Evolutionary conservation across 306 rosid species (phyloP).

Genomic region (Rosa persica): DNA sequence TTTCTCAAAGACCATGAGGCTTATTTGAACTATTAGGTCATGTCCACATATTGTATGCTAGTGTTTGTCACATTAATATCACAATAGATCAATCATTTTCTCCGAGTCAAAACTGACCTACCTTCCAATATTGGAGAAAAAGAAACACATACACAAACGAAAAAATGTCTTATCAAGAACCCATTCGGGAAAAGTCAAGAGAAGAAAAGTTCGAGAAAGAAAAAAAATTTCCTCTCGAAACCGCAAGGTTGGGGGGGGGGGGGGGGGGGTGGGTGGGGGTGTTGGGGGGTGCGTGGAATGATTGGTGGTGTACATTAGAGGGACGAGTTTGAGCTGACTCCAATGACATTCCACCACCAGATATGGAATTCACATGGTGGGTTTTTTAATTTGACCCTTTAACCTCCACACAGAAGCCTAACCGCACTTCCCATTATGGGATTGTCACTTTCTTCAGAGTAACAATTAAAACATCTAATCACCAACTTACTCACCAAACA

Average conservation of each 20-base stretch:
- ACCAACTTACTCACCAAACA: slow-evolving; percentile 20
- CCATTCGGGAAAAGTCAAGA: slow-evolving; percentile 12
- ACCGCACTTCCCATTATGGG: slow-evolving; percentile 52
- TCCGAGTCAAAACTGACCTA: slow-evolving; percentile 48
- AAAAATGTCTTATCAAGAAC: slow-evolving; percentile 31
- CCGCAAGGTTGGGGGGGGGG: slow-evolving; percentile 21
- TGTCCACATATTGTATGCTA: slow-evolving; percentile 20
- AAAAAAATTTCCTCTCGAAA: slow-evolving; percentile 25
- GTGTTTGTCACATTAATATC: slow-evolving; percentile 13
- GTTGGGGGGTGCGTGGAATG: no score
- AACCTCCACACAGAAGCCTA: slow-evolving; percentile 47
- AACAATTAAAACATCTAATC: slow-evolving; percentile 41
- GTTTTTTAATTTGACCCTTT: slow-evolving; percentile 42
- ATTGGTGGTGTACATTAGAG: no score
- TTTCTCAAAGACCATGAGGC: slow-evolving; percentile 25
- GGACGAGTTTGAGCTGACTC: slow-evolving; percentile 45
- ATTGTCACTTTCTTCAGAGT: slow-evolving; percentile 45
- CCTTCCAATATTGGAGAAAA: slow-evolving; percentile 23
- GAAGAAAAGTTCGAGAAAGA: background rate
- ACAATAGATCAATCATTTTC: slow-evolving; percentile 31
- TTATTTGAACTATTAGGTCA: slow-evolving; percentile 20
- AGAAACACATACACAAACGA: background rate
- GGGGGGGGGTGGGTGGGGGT: no score
- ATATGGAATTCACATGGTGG: slow-evolving; percentile 28
- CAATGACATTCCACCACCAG: slow-evolving; percentile 50